Evolutionary conservation across 2,329 filamentous ascomycete species (phyloP).

Genomic region (Colletotrichum agaves): DNA sequence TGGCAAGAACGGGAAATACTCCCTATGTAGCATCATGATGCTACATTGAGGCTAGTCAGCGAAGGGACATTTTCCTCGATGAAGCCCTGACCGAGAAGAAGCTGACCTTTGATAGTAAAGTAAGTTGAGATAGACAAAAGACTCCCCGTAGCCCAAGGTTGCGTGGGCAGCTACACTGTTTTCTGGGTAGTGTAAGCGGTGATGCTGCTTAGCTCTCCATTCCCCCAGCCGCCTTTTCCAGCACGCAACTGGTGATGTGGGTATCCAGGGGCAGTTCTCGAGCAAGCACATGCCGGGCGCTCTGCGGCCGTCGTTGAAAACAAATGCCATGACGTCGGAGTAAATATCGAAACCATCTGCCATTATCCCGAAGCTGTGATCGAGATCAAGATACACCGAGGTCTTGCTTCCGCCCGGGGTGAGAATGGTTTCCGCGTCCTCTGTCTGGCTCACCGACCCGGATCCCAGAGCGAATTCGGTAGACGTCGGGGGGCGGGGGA

Average conservation of each 20-base stretch:
- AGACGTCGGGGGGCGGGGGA: conserved; percentile 37
- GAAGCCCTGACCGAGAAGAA: not conserved
- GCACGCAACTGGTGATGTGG: conserved; percentile 48
- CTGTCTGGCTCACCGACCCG: not conserved
- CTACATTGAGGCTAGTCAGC: conserved; percentile 38
- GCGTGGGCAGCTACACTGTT: conserved; percentile 52
- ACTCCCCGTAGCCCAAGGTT: conserved; percentile 52
- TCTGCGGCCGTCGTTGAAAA: conserved; percentile 55
- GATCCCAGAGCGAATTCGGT: conserved; percentile 24
- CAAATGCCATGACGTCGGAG: conserved; percentile 52
- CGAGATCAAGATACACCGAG: conserved; percentile 41
- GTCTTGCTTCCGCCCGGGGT: conserved; percentile 11
- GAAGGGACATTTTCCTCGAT: too few relatives aligned
- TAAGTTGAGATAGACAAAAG: conserved; percentile 55
- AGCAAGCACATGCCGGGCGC: conserved; percentile 51
- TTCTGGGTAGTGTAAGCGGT: conserved; percentile 49
- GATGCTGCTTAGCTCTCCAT: conserved; percentile 51
- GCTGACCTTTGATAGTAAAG: conserved; percentile 56
- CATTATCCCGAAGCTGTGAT: conserved; percentile 49
- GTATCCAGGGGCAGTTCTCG: conserved; percentile 53
- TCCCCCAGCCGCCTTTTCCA: conserved; percentile 44
- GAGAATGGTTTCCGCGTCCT: conserved; percentile 37
- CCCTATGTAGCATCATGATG: conserved; percentile 53
- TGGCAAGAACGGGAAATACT: conserved; percentile 57
- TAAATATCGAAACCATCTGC: conserved; percentile 57